phyloP scores from a whole-genome alignment of 371 early-diverging fungal species.

The Mucor saturninus region DNA sequence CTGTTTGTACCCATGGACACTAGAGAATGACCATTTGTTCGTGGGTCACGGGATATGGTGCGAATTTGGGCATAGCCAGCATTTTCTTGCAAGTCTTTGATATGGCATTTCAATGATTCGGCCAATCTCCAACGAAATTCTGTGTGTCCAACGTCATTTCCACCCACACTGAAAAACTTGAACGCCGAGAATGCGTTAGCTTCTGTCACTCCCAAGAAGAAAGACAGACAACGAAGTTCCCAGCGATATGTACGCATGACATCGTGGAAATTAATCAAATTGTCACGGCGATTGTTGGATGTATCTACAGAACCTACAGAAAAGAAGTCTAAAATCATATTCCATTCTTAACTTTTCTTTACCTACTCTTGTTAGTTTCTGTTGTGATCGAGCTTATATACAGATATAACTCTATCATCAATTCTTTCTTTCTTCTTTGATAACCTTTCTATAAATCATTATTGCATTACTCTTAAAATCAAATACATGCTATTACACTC shows the following conservation, averaged over 20 bases:
- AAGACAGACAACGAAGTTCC: background rate
- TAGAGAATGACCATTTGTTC: no score
- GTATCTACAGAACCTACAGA: background rate
- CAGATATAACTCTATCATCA: no score
- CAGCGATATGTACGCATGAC: background rate
- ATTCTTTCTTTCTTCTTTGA: no score
- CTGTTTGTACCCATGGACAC: no score
- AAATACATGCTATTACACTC: no score
- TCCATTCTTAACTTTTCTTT: background rate
- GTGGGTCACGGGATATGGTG: no score
- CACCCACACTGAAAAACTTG: background rate
- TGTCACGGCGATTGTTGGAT: background rate
- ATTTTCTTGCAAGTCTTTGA: background rate
- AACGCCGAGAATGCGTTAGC: background rate
- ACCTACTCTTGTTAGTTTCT: background rate
- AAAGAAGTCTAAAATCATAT: background rate
- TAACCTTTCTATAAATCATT: no score
- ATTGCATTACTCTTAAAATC: no score
- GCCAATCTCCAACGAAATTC: background rate
- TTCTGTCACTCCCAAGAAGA: background rate
- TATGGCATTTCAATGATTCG: background rate
- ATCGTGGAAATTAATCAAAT: background rate
- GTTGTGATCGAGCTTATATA: no score
- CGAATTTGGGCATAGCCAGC: no score
- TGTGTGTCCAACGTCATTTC: background rate